phyloP scores from a whole-genome alignment of 73 alveolate genomes.

The Paramecium pentaurelia region DNA sequence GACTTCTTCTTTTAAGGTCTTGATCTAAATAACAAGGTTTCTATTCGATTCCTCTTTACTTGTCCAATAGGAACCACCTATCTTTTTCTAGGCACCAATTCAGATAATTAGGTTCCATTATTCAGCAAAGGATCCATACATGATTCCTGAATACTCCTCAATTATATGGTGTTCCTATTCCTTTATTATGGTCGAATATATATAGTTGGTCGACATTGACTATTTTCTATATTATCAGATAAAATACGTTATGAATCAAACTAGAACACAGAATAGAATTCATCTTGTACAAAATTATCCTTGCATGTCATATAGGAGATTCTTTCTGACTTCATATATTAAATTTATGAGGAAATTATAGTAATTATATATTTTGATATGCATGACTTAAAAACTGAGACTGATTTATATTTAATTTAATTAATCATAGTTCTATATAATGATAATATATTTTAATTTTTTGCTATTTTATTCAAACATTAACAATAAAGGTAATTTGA shows the following conservation, averaged over 20 bases:
- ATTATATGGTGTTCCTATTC: background rate
- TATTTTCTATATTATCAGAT: background rate
- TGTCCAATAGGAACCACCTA: background rate
- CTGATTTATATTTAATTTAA: background rate
- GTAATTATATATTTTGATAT: background rate
- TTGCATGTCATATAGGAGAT: background rate
- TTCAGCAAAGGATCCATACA: background rate
- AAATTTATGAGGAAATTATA: background rate
- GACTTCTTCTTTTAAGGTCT: background rate
- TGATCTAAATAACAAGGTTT: background rate
- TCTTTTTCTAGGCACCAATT: background rate
- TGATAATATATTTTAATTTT: background rate
- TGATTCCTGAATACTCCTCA: background rate
- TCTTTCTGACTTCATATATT: background rate
- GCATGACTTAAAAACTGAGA: background rate
- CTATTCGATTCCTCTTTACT: background rate
- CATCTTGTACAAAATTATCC: background rate
- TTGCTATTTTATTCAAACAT: background rate
- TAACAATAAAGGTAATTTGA: background rate
- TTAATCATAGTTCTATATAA: background rate
- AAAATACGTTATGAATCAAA: background rate
- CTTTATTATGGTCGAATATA: background rate
- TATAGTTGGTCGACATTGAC: background rate
- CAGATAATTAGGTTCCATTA: background rate
- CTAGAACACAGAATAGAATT: background rate